Percentiles rank a stretch among this genome's conserved stretches.
phyloP scores from a whole-genome alignment of 306 rosid genomes.

The Fagus crenata region DNA sequence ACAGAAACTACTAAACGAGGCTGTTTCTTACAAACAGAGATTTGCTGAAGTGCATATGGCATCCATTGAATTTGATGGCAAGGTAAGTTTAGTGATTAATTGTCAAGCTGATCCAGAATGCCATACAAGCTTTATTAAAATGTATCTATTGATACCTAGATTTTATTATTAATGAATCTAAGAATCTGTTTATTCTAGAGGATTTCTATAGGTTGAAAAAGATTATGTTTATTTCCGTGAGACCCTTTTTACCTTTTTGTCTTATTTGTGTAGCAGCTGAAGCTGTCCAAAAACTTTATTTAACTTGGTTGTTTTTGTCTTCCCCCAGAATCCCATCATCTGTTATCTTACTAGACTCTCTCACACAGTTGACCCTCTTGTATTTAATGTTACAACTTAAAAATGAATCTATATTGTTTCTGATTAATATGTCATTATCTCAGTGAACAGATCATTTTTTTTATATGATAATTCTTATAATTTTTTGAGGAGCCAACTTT shows the following conservation, averaged over 20 bases:
- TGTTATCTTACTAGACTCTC: too few species aligned
- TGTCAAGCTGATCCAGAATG: conserved; percentile 1
- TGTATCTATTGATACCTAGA: neutral
- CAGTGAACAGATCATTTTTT: too few species aligned
- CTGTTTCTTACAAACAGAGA: conserved; percentile 47
- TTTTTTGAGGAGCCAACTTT: too few species aligned
- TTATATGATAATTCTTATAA: too few species aligned
- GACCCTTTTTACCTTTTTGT: neutral
- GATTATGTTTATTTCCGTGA: neutral
- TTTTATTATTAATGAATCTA: neutral
- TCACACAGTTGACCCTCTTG: too few species aligned
- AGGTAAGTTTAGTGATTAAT: conserved; percentile 54
- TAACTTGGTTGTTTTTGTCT: too few species aligned
- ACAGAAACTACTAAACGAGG: conserved; percentile 73
- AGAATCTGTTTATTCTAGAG: neutral
- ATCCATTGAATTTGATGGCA: conserved; percentile 65
- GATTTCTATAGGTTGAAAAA: neutral
- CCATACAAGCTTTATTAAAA: neutral
- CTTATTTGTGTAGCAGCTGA: neutral
- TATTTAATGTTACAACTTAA: too few species aligned
- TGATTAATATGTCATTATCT: too few species aligned
- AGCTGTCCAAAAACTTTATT: too few species aligned
- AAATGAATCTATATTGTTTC: too few species aligned
- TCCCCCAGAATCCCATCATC: too few species aligned
- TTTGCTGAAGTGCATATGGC: conserved; percentile 62